These are phyloP conservation scores for Lactarius vividus DNA, from an alignment of 768 basidiomycete genomes.

Conservation along the genomic window DNA sequence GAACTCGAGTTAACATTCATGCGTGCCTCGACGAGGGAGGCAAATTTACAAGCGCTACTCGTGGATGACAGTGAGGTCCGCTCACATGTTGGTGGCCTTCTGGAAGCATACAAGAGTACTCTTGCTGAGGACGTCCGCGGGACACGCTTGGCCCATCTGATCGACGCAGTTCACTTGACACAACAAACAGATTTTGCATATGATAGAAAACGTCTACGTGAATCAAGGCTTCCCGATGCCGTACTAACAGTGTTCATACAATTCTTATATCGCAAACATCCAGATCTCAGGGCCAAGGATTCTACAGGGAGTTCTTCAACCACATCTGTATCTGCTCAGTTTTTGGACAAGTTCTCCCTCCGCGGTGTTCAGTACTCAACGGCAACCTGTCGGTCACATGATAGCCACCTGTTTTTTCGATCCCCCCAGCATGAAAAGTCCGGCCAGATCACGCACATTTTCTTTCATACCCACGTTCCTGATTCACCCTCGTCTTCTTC, in stretches of 20 bases:
- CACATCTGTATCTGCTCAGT: no score
- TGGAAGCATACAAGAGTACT: background rate
- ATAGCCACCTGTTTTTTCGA: no score
- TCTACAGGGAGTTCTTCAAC: no score
- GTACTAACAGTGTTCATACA: background rate
- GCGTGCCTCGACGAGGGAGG: conserved; percentile 5
- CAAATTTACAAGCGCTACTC: conserved; percentile 11
- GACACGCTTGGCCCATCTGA: background rate
- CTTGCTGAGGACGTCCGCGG: conserved; percentile 7
- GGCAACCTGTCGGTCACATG: no score
- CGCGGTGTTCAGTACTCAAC: no score
- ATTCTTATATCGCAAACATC: background rate
- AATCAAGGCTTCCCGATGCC: background rate
- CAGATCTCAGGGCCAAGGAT: no score
- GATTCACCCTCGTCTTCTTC: no score
- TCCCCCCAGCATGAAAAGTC: no score
- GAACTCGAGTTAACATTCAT: conserved; percentile 16
- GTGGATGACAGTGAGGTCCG: background rate
- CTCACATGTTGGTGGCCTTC: background rate
- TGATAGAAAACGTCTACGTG: background rate
- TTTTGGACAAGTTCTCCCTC: no score
- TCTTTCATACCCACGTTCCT: no score
- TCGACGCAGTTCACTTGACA: no score
- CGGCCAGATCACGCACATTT: no score
- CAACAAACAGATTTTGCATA: background rate